phyloP scores from a whole-genome alignment of 108 stramenopile species.

The Nitzschia sp. region DNA sequence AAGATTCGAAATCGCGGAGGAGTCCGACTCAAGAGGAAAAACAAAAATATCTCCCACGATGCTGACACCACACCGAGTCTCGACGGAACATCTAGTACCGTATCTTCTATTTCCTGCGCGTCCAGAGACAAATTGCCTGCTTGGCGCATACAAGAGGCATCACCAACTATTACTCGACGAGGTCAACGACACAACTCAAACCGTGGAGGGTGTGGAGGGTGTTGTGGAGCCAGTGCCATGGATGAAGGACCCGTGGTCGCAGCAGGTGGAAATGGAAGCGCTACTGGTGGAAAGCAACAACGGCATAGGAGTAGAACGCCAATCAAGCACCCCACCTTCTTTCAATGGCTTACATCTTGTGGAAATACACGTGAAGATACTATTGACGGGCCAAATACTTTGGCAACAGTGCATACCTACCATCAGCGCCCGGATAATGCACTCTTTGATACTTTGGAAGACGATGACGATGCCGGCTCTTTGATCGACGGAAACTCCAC shows the following conservation, averaged over 20 bases:
- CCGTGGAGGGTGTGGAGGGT: background rate
- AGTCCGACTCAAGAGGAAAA: background rate
- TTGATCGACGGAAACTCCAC: no score
- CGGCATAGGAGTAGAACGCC: background rate
- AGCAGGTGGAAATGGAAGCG: background rate
- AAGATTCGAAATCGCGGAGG: background rate
- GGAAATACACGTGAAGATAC: background rate
- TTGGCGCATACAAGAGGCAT: background rate
- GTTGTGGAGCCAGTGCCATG: background rate
- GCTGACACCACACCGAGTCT: background rate
- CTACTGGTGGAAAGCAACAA: background rate
- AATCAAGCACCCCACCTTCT: background rate
- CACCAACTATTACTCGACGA: background rate
- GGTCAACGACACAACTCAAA: background rate
- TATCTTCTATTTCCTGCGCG: background rate
- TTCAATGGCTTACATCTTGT: slow-evolving; percentile 5
- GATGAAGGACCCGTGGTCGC: background rate
- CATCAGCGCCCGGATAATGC: background rate
- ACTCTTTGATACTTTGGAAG: background rate
- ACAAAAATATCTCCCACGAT: background rate
- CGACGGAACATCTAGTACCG: background rate
- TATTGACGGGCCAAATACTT: background rate
- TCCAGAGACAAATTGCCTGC: background rate
- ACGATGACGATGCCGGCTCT: slow-evolving; percentile 6
- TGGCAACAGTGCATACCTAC: background rate